Percentiles rank a stretch among this genome's conserved stretches.
Conservation (phyloP, 1,284 basidiomycete species). For the Takashimella tepidaria region DNA sequence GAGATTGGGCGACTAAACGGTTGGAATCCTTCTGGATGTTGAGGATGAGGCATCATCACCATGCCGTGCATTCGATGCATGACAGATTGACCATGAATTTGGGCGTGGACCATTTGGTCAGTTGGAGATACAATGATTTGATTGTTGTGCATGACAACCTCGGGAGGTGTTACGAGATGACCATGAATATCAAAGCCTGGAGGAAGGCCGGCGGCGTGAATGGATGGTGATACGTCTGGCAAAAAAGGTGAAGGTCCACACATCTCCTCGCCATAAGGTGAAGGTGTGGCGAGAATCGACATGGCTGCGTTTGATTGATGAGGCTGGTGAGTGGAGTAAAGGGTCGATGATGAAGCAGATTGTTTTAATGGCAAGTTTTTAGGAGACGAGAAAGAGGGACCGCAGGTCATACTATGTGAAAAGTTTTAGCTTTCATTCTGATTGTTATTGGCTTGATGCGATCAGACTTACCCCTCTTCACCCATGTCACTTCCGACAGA, state of each 20-base stretch:
- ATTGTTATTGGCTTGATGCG: too few species aligned
- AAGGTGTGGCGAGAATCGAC: neutral
- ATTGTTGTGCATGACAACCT: neutral
- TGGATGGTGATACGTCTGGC: neutral
- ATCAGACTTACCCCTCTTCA: neutral
- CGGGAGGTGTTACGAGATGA: neutral
- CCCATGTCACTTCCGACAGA: neutral
- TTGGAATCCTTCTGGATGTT: neutral
- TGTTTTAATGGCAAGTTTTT: neutral
- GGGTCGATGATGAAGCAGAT: neutral
- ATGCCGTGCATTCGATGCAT: neutral
- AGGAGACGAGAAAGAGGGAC: neutral
- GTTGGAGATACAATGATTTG: neutral
- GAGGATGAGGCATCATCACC: neutral
- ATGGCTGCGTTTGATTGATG: neutral
- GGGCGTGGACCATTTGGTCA: neutral
- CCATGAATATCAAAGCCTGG: neutral
- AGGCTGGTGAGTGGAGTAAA: neutral
- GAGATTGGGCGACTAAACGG: neutral
- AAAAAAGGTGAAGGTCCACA: neutral
- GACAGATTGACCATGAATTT: neutral
- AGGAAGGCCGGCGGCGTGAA: neutral
- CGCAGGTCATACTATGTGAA: neutral
- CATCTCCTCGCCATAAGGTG: neutral
- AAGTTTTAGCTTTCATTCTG: too few species aligned